Conservation (phyloP, 768 basidiomycete genomes). For the Crassisporium funariophilum region DNA sequence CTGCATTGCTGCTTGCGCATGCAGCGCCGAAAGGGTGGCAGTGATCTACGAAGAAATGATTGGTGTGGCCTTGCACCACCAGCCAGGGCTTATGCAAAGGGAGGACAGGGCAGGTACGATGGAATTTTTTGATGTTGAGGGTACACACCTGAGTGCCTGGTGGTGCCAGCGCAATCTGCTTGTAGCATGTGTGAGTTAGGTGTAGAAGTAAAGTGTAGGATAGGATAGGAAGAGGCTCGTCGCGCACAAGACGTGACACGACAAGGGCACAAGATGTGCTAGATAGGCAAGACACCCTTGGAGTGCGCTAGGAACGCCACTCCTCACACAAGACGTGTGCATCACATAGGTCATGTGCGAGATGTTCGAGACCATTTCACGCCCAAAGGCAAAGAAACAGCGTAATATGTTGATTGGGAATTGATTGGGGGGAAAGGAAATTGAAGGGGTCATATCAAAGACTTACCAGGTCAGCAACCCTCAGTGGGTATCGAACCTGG, state of each 20-base stretch:
- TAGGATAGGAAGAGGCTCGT: too few species aligned
- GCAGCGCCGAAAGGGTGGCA: conserved; percentile 26
- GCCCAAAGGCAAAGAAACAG: background rate
- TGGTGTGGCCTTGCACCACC: conserved; percentile 17
- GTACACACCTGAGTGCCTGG: conserved; percentile 27
- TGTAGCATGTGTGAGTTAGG: background rate
- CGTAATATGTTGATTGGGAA: background rate
- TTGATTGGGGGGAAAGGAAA: background rate
- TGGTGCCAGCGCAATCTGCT: background rate
- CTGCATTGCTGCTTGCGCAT: conserved; percentile 29
- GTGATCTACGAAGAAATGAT: conserved; percentile 31
- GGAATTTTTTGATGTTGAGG: conserved; percentile 32
- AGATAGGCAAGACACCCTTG: too few species aligned
- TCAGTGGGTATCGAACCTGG: conserved; percentile 23
- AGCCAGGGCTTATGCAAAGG: conserved; percentile 31
- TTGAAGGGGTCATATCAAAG: background rate
- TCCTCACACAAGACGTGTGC: too few species aligned
- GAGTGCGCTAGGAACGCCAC: too few species aligned
- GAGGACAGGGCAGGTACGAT: conserved; percentile 28
- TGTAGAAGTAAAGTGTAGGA: too few species aligned
- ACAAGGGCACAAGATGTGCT: too few species aligned
- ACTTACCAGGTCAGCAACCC: conserved; percentile 27
- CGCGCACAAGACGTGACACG: too few species aligned
- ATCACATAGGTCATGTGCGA: too few species aligned
- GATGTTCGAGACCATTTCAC: too few species aligned